Evolutionary conservation across 2,329 filamentous ascomycete species (phyloP).

Genomic region (Aspergillus sp.): DNA sequence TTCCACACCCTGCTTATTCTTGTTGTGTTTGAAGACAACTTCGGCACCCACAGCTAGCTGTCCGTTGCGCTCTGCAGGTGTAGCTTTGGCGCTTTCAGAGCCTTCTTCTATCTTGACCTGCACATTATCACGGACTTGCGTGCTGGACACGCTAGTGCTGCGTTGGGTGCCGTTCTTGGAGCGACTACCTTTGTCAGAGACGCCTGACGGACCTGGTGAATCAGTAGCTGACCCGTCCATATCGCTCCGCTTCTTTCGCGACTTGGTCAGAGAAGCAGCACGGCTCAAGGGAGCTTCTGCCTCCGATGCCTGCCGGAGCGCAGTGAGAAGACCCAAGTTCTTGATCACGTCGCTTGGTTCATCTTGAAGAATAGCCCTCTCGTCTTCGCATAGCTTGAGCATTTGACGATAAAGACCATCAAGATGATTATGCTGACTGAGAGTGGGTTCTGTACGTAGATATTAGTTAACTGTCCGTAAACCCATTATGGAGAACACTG

Average conservation of each 20-base stretch:
- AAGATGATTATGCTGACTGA: slow-evolving; percentile 44
- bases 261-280: slow-evolving; percentile 40
- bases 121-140: slow-evolving; percentile 35
- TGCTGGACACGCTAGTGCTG: slow-evolving; percentile 45
- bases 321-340: slow-evolving; percentile 49
- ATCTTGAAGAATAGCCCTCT: slow-evolving; percentile 48
- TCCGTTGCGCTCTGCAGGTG: slow-evolving; percentile 45
- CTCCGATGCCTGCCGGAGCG: slow-evolving; percentile 49
- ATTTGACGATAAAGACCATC: slow-evolving; percentile 48
- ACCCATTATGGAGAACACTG: neutral
- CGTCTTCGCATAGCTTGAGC: slow-evolving; percentile 49
- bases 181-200: slow-evolving; percentile 44
- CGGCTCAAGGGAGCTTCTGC: slow-evolving; percentile 44
- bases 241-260: slow-evolving; percentile 48
- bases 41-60: slow-evolving; percentile 48
- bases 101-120: slow-evolving; percentile 47
- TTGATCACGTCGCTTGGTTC: slow-evolving; percentile 53
- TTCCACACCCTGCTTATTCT: slow-evolving; percentile 51
- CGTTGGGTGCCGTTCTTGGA: slow-evolving; percentile 42
- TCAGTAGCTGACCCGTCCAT: slow-evolving; percentile 45
- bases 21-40: slow-evolving; percentile 53
- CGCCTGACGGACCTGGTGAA: slow-evolving; percentile 45
- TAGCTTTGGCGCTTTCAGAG: slow-evolving; percentile 42
- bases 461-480: slow-evolving; percentile 14
- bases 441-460: slow-evolving; percentile 30